A percentile compares a stretch with the other conserved stretches of the same genome.
Evolutionary conservation across 257 asterid genomes (phyloP).

Genomic region (Cynanchum wilfordii): DNA sequence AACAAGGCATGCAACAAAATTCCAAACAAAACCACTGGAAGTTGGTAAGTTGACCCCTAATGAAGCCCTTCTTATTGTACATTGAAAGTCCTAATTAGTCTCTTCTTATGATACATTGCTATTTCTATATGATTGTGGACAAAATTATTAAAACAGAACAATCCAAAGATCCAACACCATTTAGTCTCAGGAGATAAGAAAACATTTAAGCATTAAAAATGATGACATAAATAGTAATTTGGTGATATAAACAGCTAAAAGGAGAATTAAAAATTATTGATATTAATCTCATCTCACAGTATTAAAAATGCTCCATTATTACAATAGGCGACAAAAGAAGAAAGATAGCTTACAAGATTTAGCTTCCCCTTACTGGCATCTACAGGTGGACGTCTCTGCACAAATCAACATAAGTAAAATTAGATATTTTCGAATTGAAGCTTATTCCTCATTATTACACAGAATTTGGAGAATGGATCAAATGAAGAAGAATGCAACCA

Average conservation of each 20-base stretch:
- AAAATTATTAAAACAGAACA: not conserved
- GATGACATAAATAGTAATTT: not conserved
- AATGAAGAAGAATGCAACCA: not conserved
- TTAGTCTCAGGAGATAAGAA: not conserved
- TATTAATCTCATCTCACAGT: not conserved
- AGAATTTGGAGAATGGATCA: not conserved
- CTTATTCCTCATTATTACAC: not conserved
- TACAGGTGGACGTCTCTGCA: constrained; percentile 78
- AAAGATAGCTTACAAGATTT: constrained; percentile 58
- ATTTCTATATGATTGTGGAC: not conserved
- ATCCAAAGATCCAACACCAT: not conserved
- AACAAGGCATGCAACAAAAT: not conserved
- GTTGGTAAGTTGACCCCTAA: too few relatives aligned
- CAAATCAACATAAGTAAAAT: constrained; percentile 12
- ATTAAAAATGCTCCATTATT: not conserved
- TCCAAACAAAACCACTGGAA: not conserved
- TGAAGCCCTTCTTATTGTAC: too few relatives aligned
- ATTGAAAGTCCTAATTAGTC: not conserved
- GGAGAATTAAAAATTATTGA: too few relatives aligned
- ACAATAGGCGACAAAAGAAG: constrained; percentile 11
- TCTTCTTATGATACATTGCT: not conserved
- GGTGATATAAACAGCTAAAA: not conserved
- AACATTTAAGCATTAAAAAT: not conserved
- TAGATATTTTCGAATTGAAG: not conserved
- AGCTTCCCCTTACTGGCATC: constrained; percentile 53